Evolutionary conservation across 257 asterid genomes (phyloP).

Genomic region (Verbena officinalis): DNA sequence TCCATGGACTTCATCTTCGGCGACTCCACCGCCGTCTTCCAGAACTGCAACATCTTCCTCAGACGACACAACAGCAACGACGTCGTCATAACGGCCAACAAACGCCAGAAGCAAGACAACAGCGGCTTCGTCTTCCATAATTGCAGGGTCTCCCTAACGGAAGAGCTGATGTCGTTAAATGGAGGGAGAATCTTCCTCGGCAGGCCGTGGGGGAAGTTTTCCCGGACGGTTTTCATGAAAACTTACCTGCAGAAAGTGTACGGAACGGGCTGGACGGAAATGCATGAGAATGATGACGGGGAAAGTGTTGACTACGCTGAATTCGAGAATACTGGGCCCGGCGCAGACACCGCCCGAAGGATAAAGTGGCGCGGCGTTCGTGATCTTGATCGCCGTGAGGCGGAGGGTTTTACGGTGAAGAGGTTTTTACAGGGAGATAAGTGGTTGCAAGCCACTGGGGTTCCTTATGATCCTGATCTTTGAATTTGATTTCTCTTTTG

Average conservation of each 20-base stretch:
- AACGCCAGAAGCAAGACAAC: slow-evolving; percentile 45
- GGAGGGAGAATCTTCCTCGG: slow-evolving; percentile 44
- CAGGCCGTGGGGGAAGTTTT: slow-evolving; percentile 61
- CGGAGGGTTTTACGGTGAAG: slow-evolving; percentile 47
- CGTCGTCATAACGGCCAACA: slow-evolving; percentile 60
- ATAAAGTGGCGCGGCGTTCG: slow-evolving; percentile 60
- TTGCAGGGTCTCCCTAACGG: slow-evolving; percentile 32
- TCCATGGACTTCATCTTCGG: slow-evolving; percentile 71
- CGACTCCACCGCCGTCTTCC: slow-evolving; percentile 50
- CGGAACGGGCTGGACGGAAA: slow-evolving; percentile 26
- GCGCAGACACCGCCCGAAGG: slow-evolving; percentile 45
- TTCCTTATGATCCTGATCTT: slow-evolving; percentile 53
- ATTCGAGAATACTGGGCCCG: slow-evolving; percentile 50
- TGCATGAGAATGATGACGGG: slow-evolving; percentile 56
- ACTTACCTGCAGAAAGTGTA: too few relatives aligned
- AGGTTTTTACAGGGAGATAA: slow-evolving; percentile 53
- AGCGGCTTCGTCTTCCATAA: slow-evolving; percentile 55
- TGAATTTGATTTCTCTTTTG: slow-evolving; percentile 23
- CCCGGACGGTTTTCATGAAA: slow-evolving; percentile 46
- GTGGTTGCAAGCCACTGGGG: slow-evolving; percentile 61
- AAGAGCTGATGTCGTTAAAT: slow-evolving; percentile 27
- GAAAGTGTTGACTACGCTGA: slow-evolving; percentile 62
- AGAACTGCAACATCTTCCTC: slow-evolving; percentile 50
- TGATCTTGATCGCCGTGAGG: slow-evolving; percentile 33
- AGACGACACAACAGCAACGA: slow-evolving; percentile 36